Evolutionary conservation across 768 basidiomycete species (phyloP), one percentile per base, ranked within the genome.

Genomic region (Psilocybe subaeruginosa): DNA sequence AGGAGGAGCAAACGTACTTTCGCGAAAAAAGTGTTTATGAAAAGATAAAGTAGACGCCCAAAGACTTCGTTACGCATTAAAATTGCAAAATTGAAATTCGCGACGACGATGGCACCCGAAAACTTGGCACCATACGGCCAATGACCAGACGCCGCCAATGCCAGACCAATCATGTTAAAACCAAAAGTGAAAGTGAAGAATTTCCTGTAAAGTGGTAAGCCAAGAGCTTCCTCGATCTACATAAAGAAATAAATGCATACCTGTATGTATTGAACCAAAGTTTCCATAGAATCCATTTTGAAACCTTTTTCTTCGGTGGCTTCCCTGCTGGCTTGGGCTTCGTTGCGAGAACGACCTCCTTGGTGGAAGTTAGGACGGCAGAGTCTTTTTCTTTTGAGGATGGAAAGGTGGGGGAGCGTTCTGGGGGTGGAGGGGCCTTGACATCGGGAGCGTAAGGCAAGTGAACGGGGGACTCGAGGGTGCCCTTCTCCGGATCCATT

Each of bases 61-160:
- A 92, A 92, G 11, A 90, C 80, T 64, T 92, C 90, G 68, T 92
- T 92, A 9, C 90, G 82, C 83, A 92, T 86, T 30, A 92, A 78
- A 54, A 92, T 84, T 4, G 89, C 82, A 52, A 89, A 79, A 70
- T 87, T 87, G 68, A 92, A 74, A 64, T 92, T 92, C 0, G 86
- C 90, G 5, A 89, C 78, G 8, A 86, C 88, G 67, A 91, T 79
- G 41, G 89, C 87, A 64, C 89, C 87, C 9, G 83, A 80, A 68
- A 85, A 87, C 62, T 76, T 77, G 3, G 76, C 71, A 1, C 84
- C 87, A 65, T 91, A 92, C 4, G 83, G 81, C 77, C 85, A 92
- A 60, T 84, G 83, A 5, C 87, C 89, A 29, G 84, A 80, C 8
- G 81, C 84, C 1, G 90, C 87, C 12, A 90, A 74, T 23, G 77